Base-by-base conservation (phyloP, 2,329 filamentous ascomycete genomes). In the Ophiocordyceps robertsii region DNA sequence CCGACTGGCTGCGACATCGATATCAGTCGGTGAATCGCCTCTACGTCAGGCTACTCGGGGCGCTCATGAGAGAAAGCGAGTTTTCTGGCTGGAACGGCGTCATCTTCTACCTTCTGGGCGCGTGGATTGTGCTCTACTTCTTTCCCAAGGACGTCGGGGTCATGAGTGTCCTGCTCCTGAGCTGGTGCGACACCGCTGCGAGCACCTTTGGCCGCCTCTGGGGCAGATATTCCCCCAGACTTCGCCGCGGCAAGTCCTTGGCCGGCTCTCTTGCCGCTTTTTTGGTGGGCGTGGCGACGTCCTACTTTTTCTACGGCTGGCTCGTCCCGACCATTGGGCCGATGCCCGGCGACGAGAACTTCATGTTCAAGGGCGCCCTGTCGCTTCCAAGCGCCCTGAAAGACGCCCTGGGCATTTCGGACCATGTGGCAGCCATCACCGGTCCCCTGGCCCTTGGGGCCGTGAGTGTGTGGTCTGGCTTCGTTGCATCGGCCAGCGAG, bases 171-270 rank as follows among this genome's bases (percentile, higher is more conserved):
- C 69, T 98, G 54, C 74, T 98, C 35, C 76, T 98, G 21, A 93
- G 85, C 57, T 98, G 92, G 92, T 98, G 92, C 64, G 92, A 98
- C 61, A 96, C 92, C 1, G 92, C 92, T 31, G 92, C 92, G 40
- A 92, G 84, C 58, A 98, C 92, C 0, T 89, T 98, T 56, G 92
- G 92, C 42, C 77, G 92, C 43, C 69, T 90, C 13, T 96, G 85
- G 65, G 92, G 92, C 36, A 77, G 82, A 47, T 89, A 95, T 58
- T 98, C 92, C 2, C 85, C 85, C 32, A 76, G 83, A 41, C 75
- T 98, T 43, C 78, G 92, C 47, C 75, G 75, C 48, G 89, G 89
- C 36, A 98, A 98, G 74, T 94, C 87, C 46, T 68, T 96, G 27
- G 92, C 92, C 16, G 92, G 92, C 1, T 92, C 84, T 10, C 56